Base-by-base conservation (phyloP, 495 filamentous ascomycete genomes). In the Apodospora peruviana region DNA sequence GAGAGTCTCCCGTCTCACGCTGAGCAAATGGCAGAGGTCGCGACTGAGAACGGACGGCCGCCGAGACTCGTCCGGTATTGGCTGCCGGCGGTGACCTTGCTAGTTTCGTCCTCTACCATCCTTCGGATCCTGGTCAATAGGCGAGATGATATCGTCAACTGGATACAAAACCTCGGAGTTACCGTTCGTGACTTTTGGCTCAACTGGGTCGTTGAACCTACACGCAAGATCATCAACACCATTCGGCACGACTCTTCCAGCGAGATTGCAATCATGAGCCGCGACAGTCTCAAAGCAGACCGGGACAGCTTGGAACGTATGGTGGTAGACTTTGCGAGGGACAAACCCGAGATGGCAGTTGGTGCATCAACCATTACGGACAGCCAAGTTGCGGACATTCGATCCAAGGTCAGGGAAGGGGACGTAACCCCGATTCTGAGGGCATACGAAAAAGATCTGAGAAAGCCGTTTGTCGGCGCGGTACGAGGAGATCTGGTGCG, bases 211-310 rank as follows among this genome's bases (percentile, higher is more conserved):
- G 68, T 98, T 17, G 84, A 90, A 16, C 93, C 93, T 0, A 69
- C 82, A 2, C 79, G 79, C 51, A 90, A 90, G 64, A 75, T 98
- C 12, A 78, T 98, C 52, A 82, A 84, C 11, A 98, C 93, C 0
- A 97, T 98, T 58, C 80, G 90, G 11, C 93, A 96, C 58, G 88
- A 95, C 58, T 78, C 85, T 48, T 85, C 81, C 53, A 94, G 87
- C 53, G 91, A 96, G 61, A 90, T 98, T 47, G 90, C 90, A 17
- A 85, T 98, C 50, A 93, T 97, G 87, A 95, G 88, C 68, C 87
- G 86, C 41, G 84, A 87, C 53, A 95, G 88, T 55, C 73, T 98
- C 19, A 80, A 85, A 61, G 90, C 88, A 16, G 93, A 98, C 57
- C 82, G 88, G 39, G 87, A 87, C 17, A 95, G 90, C 55, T 71